Percentiles rank a stretch among this genome's conserved stretches.
These are phyloP conservation scores for Colletotrichum shisoi DNA, from an alignment of 2,329 filamentous ascomycete genomes.

Conservation along the genomic window DNA sequence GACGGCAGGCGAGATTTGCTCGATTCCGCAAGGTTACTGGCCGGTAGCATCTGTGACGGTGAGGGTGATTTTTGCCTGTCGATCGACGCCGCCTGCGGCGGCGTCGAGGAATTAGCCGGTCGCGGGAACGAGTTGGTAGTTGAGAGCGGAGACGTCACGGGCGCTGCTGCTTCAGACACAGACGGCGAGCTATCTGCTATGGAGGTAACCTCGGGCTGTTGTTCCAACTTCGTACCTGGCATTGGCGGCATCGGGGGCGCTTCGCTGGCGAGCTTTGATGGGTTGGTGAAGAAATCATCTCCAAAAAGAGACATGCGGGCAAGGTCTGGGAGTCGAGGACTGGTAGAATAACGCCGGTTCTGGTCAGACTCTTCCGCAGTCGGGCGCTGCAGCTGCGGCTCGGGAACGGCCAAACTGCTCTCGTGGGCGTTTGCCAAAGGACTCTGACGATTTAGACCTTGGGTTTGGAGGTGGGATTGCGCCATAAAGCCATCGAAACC, in stretches of 20 bases:
- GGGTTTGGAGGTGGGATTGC: conserved; percentile 36
- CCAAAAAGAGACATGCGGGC: conserved; percentile 68
- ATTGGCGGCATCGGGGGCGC: conserved; percentile 44
- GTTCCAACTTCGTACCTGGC: conserved; percentile 19
- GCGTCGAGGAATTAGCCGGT: conserved; percentile 4
- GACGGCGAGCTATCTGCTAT: conserved; percentile 10
- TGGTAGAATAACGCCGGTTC: conserved; percentile 55
- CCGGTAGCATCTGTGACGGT: conserved; percentile 1
- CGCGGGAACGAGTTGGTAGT: conserved; percentile 11
- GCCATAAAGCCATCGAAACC: conserved; percentile 56
- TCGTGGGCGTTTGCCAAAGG: conserved; percentile 31
- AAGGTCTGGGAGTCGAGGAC: conserved; percentile 66
- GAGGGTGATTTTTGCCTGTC: neutral
- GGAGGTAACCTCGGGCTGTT: conserved; percentile 1
- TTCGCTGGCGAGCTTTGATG: conserved; percentile 42
- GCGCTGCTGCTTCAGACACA: neutral
- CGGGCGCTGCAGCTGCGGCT: conserved; percentile 37
- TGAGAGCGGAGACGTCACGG: conserved; percentile 13
- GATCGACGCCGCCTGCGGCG: neutral
- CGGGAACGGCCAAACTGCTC: conserved; percentile 12
- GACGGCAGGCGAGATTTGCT: conserved; percentile 14
- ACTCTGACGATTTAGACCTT: conserved; percentile 14
- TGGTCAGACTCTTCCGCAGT: conserved; percentile 25
- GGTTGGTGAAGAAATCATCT: conserved; percentile 62
- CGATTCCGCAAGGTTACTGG: conserved; percentile 2